phyloP scores from a whole-genome alignment of 164 flowering plant genomes.

The Cinnamomum chago region DNA sequence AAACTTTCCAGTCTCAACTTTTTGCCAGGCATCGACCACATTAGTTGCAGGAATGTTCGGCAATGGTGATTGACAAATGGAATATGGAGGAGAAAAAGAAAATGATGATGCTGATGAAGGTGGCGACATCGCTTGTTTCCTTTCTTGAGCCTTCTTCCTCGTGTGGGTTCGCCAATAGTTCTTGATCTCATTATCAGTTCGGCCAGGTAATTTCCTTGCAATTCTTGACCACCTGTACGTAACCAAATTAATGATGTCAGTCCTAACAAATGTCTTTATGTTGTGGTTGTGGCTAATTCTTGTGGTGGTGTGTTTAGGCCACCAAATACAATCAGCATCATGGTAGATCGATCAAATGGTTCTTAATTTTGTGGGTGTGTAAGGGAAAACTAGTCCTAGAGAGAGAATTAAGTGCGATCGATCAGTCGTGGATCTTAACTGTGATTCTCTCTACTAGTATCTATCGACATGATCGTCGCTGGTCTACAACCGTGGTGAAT shows the following conservation, averaged over 20 bases:
- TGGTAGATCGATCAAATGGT: too few relatives aligned
- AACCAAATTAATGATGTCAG: not conserved
- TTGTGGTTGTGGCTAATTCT: too few relatives aligned
- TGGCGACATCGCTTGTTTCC: slow-evolving; percentile 36
- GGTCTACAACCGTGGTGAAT: too few relatives aligned
- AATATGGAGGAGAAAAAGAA: slow-evolving; percentile 24
- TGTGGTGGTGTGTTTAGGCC: too few relatives aligned
- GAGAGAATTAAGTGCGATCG: too few relatives aligned
- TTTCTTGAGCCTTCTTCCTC: slow-evolving; percentile 90
- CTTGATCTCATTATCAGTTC: slow-evolving; percentile 97
- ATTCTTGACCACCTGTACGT: slow-evolving; percentile 97
- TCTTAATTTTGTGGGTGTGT: too few relatives aligned
- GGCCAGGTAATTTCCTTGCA: slow-evolving; percentile 82
- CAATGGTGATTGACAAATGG: slow-evolving; percentile 21
- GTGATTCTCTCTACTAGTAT: too few relatives aligned
- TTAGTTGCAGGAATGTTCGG: slow-evolving; percentile 21
- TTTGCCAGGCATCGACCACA: slow-evolving; percentile 18
- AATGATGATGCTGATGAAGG: slow-evolving; percentile 38
- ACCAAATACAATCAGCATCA: too few relatives aligned
- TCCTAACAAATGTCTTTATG: not conserved
- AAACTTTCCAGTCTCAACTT: not conserved
- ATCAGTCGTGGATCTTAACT: too few relatives aligned
- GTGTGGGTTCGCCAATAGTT: slow-evolving; percentile 95
- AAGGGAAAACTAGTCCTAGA: too few relatives aligned
- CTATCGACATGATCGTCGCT: too few relatives aligned